Evolutionary conservation across 2,329 filamentous ascomycete genomes (phyloP).

Genomic region (Cladosporium phlei): DNA sequence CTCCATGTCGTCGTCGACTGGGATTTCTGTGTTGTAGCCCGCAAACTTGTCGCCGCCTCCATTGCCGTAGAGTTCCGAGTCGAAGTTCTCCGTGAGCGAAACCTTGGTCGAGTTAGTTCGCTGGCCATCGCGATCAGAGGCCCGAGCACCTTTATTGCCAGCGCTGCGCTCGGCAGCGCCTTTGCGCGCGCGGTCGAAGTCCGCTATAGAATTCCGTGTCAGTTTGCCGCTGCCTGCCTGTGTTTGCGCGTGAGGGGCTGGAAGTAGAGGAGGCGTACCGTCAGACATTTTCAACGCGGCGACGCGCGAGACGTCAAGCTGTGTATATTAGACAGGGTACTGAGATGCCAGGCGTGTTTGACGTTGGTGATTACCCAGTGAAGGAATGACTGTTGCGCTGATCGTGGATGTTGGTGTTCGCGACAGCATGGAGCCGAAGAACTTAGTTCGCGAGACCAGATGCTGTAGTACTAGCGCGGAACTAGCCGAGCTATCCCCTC

Average conservation of each 20-base stretch:
- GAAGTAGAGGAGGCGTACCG: slow-evolving; percentile 20
- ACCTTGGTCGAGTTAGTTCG: slow-evolving; percentile 78
- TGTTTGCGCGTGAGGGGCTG: not conserved
- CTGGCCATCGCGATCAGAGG: slow-evolving; percentile 73
- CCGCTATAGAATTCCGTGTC: slow-evolving; percentile 46
- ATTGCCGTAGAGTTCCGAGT: slow-evolving; percentile 81
- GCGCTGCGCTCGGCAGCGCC: slow-evolving; percentile 91
- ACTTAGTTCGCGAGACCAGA: not conserved
- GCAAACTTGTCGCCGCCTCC: slow-evolving; percentile 70
- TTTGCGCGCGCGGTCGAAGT: slow-evolving; percentile 82
- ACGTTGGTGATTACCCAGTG: slow-evolving; percentile 1
- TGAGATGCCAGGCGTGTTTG: slow-evolving; percentile 4
- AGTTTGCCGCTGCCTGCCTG: too few species aligned
- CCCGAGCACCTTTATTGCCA: slow-evolving; percentile 73
- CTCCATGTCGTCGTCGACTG: slow-evolving; percentile 71
- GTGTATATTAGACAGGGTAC: slow-evolving; percentile 4
- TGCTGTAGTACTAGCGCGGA: not conserved
- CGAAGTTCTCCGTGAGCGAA: slow-evolving; percentile 83
- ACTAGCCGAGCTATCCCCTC: too few species aligned
- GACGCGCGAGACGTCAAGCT: slow-evolving; percentile 11
- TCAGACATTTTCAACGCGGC: slow-evolving; percentile 30
- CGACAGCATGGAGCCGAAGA: too few species aligned
- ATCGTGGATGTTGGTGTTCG: not conserved
- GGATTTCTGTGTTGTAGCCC: slow-evolving; percentile 87
- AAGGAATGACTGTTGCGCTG: not conserved